Percentiles rank a stretch among this genome's conserved stretches.
phyloP scores from a whole-genome alignment of 129 eudicot species.

The Lactuca saligna region DNA sequence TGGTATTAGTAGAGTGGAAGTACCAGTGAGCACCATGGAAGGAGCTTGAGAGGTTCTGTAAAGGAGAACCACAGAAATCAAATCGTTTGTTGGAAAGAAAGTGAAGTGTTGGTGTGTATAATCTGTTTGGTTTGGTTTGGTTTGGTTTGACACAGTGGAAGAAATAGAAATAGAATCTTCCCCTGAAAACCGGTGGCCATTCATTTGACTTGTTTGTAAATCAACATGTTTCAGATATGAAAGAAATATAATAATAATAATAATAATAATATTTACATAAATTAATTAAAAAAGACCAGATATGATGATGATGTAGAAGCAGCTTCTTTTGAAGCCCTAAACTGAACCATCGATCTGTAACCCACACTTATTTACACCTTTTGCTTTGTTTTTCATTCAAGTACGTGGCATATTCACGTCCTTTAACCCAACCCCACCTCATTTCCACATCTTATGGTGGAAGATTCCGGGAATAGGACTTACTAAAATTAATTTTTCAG shows the following conservation, averaged over 20 bases:
- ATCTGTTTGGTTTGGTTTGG: too few species aligned
- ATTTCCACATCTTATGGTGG: neutral
- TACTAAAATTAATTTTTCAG: too few species aligned
- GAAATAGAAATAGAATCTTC: conserved; percentile 23
- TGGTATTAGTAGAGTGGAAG: neutral
- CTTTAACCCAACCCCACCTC: conserved; percentile 3
- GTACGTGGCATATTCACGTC: conserved; percentile 32
- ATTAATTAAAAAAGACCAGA: conserved; percentile 24
- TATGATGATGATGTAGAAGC: conserved; percentile 21
- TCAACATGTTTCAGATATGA: conserved; percentile 25
- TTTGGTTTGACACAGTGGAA: neutral
- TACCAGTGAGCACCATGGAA: conserved; percentile 15
- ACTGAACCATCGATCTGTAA: conserved; percentile 15
- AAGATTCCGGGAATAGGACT: too few species aligned
- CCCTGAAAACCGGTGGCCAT: conserved; percentile 16
- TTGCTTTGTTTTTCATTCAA: conserved; percentile 13
- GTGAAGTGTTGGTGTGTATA: conserved; percentile 7
- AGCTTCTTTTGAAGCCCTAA: conserved; percentile 27
- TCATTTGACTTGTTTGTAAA: conserved; percentile 8
- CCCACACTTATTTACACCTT: conserved; percentile 20
- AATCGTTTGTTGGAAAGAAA: conserved; percentile 1
- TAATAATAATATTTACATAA: neutral
- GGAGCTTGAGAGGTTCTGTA: conserved; percentile 3
- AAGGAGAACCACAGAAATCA: conserved; percentile 6
- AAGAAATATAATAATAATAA: conserved; percentile 13